A percentile compares a stretch with the other conserved stretches of the same genome.
Conservation (phyloP, 2,329 filamentous ascomycete genomes). For the Xylaria sp. region DNA sequence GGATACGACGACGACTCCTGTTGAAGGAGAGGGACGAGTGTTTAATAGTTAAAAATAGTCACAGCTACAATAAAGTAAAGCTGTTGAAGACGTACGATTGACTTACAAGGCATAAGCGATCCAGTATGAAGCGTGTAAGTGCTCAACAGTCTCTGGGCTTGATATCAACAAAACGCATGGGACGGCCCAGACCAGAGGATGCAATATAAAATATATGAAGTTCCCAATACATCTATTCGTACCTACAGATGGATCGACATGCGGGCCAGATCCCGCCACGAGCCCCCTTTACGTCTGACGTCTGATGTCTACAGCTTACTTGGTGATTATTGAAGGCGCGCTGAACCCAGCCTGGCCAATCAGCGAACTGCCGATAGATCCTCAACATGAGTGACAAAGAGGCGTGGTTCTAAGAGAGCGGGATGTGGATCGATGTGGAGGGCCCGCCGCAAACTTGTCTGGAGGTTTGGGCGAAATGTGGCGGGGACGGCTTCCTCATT, state of each 20-base stretch:
- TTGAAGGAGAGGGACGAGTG: conserved; percentile 40
- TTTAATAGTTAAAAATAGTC: conserved; percentile 20
- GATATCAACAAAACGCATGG: conserved; percentile 24
- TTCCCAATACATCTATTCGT: conserved; percentile 30
- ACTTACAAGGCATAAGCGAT: conserved; percentile 34
- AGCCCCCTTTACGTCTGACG: conserved; percentile 14
- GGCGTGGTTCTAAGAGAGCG: conserved; percentile 25
- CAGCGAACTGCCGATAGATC: conserved; percentile 46
- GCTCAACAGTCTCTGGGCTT: conserved; percentile 17
- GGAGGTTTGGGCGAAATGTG: conserved; percentile 29
- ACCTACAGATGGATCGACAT: conserved; percentile 36
- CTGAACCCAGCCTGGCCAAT: conserved; percentile 39
- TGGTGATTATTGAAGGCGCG: conserved; percentile 40
- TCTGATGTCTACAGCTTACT: conserved; percentile 34
- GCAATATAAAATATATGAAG: conserved; percentile 42
- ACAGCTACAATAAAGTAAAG: conserved; percentile 7
- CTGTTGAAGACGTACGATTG: conserved; percentile 31
- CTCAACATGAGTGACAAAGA: conserved; percentile 30
- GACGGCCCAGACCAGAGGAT: conserved; percentile 23
- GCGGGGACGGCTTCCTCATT: conserved; percentile 33
- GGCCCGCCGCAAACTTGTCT: conserved; percentile 29
- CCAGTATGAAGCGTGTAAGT: conserved; percentile 29
- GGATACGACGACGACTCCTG: conserved; percentile 37
- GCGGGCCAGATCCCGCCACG: conserved; percentile 19
- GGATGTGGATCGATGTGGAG: conserved; percentile 36